Evolutionary conservation across 1,284 basidiomycete genomes (phyloP), one percentile per base, ranked within the genome.

Genomic region (Boletellus deceptivus): DNA sequence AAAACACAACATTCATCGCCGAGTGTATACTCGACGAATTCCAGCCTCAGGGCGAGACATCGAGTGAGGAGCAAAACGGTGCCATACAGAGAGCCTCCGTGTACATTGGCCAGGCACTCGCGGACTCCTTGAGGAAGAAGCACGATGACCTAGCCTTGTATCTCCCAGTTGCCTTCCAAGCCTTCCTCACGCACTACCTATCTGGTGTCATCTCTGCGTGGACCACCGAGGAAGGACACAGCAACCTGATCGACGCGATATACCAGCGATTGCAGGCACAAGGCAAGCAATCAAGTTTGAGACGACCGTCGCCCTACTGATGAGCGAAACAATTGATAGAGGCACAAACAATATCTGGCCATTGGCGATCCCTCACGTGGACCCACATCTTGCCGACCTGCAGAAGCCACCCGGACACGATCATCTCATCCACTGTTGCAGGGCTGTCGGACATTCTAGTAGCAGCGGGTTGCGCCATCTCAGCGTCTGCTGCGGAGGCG

Each of bases 311-410:
- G 3, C 17, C n/a, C 34, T 14, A 8, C 34, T 35, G 16, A 16
- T 35, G 16, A 17, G 29, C 6, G 16, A 35, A 17, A 35, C 44
- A 33, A 1, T 4, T 6, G 16, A 42, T 46, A 57, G 55, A 48
- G 25, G 18, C 43, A 0, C 56, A 59, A 22, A n/a, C 44, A 8
- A 45, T 47, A 27, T 57, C 46, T 1, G 56, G 54, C 1, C 46
- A 47, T 18, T 59, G 57, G 56, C 45, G 56, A 20, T 44, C 57
- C 18, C 57, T 59, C 36, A 54, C 56, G 2, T 57, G 57, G 14
- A 5, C 57, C 31, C 48, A 59, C 36, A 49, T 59, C n/a, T 35
- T 27, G 4, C 38, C 49, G 2, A 36, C 29, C 7, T 41, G 31
- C 17, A 41, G 41, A 6, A 45, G n/a, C 41, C 20, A 46, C 8